Evolutionary conservation across 139 green algal genomes (phyloP).

Genomic region (Chlamydomonas sphaeroides): DNA sequence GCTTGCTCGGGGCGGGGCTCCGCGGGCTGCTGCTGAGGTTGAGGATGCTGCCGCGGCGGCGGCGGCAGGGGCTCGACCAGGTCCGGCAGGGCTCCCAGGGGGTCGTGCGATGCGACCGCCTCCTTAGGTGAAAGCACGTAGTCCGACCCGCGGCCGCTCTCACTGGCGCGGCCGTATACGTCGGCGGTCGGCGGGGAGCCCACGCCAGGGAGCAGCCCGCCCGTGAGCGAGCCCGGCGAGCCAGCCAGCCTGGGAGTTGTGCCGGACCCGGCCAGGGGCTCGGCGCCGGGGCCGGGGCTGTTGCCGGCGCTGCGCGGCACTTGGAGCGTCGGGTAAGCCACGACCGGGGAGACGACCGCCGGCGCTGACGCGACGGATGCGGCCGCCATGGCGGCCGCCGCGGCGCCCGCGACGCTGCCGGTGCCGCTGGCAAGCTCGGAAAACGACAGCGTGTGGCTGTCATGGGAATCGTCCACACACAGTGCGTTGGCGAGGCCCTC

Average conservation of each 20-base stretch:
- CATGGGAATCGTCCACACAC: too few relatives aligned
- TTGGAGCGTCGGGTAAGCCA: background rate
- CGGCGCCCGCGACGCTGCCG: background rate
- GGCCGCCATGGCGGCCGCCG: background rate
- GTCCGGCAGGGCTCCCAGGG: conserved; percentile 15
- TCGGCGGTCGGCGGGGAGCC: too few relatives aligned
- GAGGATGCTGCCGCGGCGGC: too few relatives aligned
- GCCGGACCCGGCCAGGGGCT: too few relatives aligned
- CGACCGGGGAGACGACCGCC: background rate
- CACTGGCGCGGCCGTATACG: background rate
- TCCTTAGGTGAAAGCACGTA: conserved; percentile 31
- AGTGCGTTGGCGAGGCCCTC: background rate
- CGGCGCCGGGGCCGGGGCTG: too few relatives aligned
- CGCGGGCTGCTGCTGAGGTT: too few relatives aligned
- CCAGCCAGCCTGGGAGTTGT: too few relatives aligned
- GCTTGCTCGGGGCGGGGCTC: too few relatives aligned
- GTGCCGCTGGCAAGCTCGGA: background rate
- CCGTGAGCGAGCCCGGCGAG: too few relatives aligned
- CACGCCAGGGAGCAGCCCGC: too few relatives aligned
- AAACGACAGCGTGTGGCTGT: background rate
- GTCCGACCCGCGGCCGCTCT: background rate
- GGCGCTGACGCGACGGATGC: background rate
- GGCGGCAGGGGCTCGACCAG: too few relatives aligned
- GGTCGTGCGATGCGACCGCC: conserved; percentile 1
- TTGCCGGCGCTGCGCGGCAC: too few relatives aligned